Evolutionary conservation across 176 grass and related monocot genomes (phyloP).

Genomic region (Aegilops tauschii): DNA sequence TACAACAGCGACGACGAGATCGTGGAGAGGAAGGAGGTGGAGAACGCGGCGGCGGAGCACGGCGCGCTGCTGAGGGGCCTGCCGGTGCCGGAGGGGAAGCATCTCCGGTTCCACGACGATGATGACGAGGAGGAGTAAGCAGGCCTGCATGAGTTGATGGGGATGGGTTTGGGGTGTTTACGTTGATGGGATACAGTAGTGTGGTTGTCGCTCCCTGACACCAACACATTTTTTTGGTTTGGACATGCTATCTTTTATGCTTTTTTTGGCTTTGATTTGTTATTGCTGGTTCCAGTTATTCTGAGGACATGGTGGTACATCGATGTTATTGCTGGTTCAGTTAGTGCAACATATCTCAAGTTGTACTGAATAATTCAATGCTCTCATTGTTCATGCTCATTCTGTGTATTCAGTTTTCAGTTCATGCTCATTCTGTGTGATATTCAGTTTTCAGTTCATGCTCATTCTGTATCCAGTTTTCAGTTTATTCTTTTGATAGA

Average conservation of each 20-base stretch:
- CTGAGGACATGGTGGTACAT: not conserved
- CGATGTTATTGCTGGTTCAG: not conserved
- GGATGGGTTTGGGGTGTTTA: not conserved
- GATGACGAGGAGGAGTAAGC: constrained; percentile 36
- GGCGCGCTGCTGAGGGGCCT: constrained; percentile 33
- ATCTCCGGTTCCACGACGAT: constrained; percentile 72
- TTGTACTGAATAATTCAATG: not conserved
- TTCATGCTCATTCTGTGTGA: too few species aligned
- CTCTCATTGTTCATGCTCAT: not conserved
- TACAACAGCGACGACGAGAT: constrained; percentile 78
- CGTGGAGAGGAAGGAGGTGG: constrained; percentile 49
- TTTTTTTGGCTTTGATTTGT: not conserved
- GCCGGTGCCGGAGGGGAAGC: constrained; percentile 67
- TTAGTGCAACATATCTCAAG: not conserved
- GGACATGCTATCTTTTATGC: not conserved
- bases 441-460: not conserved
- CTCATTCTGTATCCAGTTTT: not conserved
- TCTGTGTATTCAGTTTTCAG: too few species aligned
- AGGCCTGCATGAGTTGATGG: not conserved
- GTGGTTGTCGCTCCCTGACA: constrained; percentile 46
- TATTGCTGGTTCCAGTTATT: constrained; percentile 9
- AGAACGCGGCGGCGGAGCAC: not conserved
- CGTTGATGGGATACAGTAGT: constrained; percentile 17
- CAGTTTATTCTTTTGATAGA: not conserved
- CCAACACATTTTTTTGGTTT: constrained; percentile 32